Evolutionary conservation across 176 grass and related monocot species (phyloP), one percentile per base, ranked within the genome.

Genomic region (Oryza glumipatula): DNA sequence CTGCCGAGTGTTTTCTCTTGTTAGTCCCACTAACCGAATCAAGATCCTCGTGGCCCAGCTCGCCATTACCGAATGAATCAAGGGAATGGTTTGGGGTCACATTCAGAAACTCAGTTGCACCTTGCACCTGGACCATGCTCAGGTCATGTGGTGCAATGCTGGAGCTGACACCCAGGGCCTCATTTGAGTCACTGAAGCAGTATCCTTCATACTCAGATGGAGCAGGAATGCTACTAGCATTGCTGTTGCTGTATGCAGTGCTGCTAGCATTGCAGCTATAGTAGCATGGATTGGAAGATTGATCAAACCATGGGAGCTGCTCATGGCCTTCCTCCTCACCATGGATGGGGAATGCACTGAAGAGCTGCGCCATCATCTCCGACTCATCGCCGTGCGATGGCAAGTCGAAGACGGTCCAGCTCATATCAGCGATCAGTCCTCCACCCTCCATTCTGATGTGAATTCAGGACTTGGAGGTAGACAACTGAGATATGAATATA

Each of bases 381-480:
- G 84, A 83, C 52, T 93, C 94, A 23, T 97, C 89, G 0, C 73
- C 23, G 6, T 76, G 74, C 14, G 73, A 86, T 9, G 58, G 36
- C 11, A 79, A 23, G 84, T 84, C 81, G 33, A 86, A 93, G 73
- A 82, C 69, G 68, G 69, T 82, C 90, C 88, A 95, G 69, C 83
- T 77, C n/a, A 68, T 79, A 72, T 90, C 83, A 47, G 84, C 45
- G 64, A 76, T 76, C 83, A 86, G 26, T 67, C 88, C 84, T 45
- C 48, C 82, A 84, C 68, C 64, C 88, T 95, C 90, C 95, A 98
- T 95, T 82, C 12, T 47, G 75, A 77, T 82, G 80, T 65, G 72
- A 79, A 78, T 76, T 45, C 76, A 65, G 74, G 68, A 72, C 26
- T 36, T 14, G 61, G 69, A 46, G 58, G 48, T 58, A 17, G 76